Conservation (phyloP, 495 filamentous ascomycete species). For the Achaetomiella virescens region DNA sequence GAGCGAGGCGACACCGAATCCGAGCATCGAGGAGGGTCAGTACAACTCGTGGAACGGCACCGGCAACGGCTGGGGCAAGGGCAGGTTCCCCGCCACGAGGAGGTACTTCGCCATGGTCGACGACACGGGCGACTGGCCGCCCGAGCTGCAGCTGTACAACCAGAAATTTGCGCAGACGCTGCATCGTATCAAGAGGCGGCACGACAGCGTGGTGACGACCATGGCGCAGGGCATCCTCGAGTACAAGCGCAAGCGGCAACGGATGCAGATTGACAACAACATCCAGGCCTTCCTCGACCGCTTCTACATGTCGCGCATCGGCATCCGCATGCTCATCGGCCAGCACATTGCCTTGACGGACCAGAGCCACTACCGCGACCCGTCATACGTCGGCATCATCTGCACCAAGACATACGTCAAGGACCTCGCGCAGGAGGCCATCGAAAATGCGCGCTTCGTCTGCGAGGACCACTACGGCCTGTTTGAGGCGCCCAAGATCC, state of each 20-base stretch:
- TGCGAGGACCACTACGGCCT: constrained; percentile 98
- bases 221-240: constrained; percentile 92
- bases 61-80: constrained; percentile 47
- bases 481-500: constrained; percentile 94
- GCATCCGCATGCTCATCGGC: constrained; percentile 97
- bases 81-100: constrained; percentile 48
- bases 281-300: constrained; percentile 96
- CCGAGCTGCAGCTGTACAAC: constrained; percentile 91
- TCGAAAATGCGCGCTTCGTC: constrained; percentile 96
- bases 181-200: constrained; percentile 87
- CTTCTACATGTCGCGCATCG: constrained; percentile 99
- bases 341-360: constrained; percentile 97
- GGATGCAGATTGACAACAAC: constrained; percentile 96
- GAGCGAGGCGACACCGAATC: constrained; percentile 78
- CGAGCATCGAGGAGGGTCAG: constrained; percentile 79
- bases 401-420: constrained; percentile 96
- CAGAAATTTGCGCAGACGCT: constrained; percentile 77
- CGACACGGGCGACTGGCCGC: constrained; percentile 84
- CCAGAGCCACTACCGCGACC: constrained; percentile 78
- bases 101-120: constrained; percentile 91
- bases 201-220: constrained; percentile 95
- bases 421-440: constrained; percentile 94
- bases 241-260: constrained; percentile 92
- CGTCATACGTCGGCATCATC: constrained; percentile 94
- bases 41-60: constrained; percentile 62